Base-by-base conservation (phyloP, 208 protist species). In the Leishmania tropica region DNA sequence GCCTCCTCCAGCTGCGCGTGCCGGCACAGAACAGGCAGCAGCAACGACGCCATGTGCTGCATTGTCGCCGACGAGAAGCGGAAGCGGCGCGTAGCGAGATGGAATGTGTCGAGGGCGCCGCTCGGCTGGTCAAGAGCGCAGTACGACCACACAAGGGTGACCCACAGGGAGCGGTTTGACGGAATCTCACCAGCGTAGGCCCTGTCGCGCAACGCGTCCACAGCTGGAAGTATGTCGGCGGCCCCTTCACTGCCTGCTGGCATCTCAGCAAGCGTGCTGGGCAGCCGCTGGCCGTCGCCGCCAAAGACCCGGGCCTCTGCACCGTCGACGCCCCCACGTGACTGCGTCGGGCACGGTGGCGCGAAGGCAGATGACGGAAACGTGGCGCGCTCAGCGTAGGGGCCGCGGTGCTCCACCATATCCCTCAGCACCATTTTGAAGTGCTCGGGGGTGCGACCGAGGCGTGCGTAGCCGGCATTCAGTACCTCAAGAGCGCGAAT, bases 401-500 rank as follows among this genome's bases (percentile, higher is more conserved):
- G 68, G 24, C 73, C 83, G 67, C 68, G 75, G 65, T 90, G 83
- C 60, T 79, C 42, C 17, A 96, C 93, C 80, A 97, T 91, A 54
- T 88, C 85, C 10, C 91, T 91, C 56, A 98, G 79, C 21, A 97
- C 89, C 6, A 70, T 73, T 77, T 97, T 89, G 83, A 93, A 96
- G 83, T 98, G 90, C 79, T 89, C 86, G 1, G 92, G 84, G 1
- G 85, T 95, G 37, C 90, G 84, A n/a, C 91, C 92, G 3, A 84
- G 93, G 3, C 83, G 80, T 8, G 92, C 93, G 87, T 96, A 98
- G 48, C 87, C 51, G 31, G 93, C 87, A 37, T 81, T 62, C 31
- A 98, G 87, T 64, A 98, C 90, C 83, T 97, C 92, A 45, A 98
- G 89, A 40, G 95, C 93, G 5, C 93, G 93, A 24, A 81, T 40